These are phyloP conservation scores for Tolypocladium pustulatum DNA, from an alignment of 2,329 filamentous ascomycete species.

Conservation along the genomic window DNA sequence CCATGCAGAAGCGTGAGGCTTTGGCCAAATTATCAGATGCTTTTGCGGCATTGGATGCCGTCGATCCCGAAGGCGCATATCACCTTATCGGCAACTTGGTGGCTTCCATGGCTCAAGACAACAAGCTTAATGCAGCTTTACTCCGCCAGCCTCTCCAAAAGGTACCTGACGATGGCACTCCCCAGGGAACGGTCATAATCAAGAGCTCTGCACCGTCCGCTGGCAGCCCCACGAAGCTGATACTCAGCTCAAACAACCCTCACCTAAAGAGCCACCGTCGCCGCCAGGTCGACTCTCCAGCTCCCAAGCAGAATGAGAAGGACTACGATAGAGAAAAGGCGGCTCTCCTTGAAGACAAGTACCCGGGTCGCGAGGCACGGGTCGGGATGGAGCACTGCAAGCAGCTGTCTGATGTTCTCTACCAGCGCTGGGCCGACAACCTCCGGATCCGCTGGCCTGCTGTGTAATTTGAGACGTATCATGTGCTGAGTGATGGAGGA, in stretches of 20 bases:
- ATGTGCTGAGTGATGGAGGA: background rate
- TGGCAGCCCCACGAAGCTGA: slow-evolving; percentile 49
- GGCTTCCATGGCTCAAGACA: slow-evolving; percentile 59
- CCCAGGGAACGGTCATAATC: slow-evolving; percentile 46
- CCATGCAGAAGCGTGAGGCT: slow-evolving; percentile 63
- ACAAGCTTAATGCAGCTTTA: slow-evolving; percentile 47
- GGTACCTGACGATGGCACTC: slow-evolving; percentile 31
- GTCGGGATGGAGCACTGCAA: slow-evolving; percentile 88
- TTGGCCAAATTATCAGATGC: slow-evolving; percentile 76
- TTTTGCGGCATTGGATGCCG: slow-evolving; percentile 70
- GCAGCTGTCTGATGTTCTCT: slow-evolving; percentile 81
- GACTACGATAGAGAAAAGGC: slow-evolving; percentile 36
- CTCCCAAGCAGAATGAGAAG: slow-evolving; percentile 29
- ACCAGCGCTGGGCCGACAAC: slow-evolving; percentile 81
- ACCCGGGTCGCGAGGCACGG: slow-evolving; percentile 40
- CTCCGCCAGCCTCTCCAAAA: slow-evolving; percentile 30
- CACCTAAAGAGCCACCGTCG: slow-evolving; percentile 71
- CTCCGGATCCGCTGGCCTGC: slow-evolving; percentile 60
- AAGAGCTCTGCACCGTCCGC: slow-evolving; percentile 36
- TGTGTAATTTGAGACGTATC: slow-evolving; percentile 10
- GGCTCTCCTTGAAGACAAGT: slow-evolving; percentile 38
- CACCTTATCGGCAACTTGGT: slow-evolving; percentile 72
- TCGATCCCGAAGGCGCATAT: slow-evolving; percentile 85
- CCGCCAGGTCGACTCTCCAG: slow-evolving; percentile 39
- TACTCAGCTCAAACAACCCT: slow-evolving; percentile 73